phyloP scores from a whole-genome alignment of 495 filamentous ascomycete species.

The Xylaria acuta region DNA sequence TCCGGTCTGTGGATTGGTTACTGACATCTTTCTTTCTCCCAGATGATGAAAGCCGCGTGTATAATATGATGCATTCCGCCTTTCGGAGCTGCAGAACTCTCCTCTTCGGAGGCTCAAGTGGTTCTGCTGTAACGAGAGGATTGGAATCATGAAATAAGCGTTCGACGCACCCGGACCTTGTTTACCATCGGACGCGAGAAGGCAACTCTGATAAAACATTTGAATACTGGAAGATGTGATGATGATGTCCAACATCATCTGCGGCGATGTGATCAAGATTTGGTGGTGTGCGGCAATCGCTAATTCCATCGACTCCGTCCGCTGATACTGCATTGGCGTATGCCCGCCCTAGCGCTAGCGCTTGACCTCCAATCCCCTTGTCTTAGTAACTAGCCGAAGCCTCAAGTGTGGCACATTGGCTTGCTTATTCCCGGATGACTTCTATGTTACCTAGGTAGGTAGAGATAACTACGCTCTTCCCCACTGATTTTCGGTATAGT shows the following conservation, averaged over 20 bases:
- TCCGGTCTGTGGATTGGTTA: conserved; percentile 20
- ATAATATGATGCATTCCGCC: conserved; percentile 79
- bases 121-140: conserved; percentile 69
- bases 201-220: conserved; percentile 87
- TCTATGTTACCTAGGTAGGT: neutral
- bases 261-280: neutral
- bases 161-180: conserved; percentile 97
- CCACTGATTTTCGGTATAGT: neutral
- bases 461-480: neutral
- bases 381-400: neutral
- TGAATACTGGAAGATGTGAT: conserved; percentile 42
- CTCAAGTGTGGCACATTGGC: conserved; percentile 13
- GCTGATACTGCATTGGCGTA: neutral
- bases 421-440: neutral
- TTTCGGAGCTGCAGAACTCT: conserved; percentile 74
- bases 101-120: conserved; percentile 86
- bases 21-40: conserved; percentile 49
- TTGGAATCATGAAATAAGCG: conserved; percentile 91
- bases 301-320: neutral
- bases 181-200: conserved; percentile 94
- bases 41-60: conserved; percentile 99
- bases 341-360: neutral
- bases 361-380: neutral
- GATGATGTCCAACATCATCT: neutral
- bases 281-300: neutral